Evolutionary conservation across 345 rosid species (phyloP), one percentile per base, ranked within the genome.

Genomic region (Eucalyptus viminalis): DNA sequence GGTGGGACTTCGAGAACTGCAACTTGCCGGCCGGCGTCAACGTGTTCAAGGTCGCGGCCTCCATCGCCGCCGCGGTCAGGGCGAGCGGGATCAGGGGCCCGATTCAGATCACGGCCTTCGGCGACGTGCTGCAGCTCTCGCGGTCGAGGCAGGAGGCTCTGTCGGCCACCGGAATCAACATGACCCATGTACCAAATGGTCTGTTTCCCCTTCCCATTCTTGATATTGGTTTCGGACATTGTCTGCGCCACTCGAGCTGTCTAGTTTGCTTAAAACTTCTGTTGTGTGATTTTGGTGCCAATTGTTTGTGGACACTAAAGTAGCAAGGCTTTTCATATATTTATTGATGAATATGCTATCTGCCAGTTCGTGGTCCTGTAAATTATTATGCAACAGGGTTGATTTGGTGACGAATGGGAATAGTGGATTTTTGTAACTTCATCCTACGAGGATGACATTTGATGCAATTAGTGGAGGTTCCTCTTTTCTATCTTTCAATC

Each of bases 1-100:
- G 99, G 99, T 98, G 98, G 98, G 98, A 97, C 92, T 96, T 98
- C 90, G 99, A 97, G 96, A 98, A 96, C 88, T 97, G 99, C 89
- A 16, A 87, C 89, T 37, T 94, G 49, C 98, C 98, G 44, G 90
- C 89, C 5, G 97, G 96, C 34, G 94, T 88, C 24, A 97, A 97
- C 87, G 97, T 92, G 9, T 94, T 91, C 90, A 95, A 89, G 90
- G 93, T 97, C 44, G 90, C 95, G 37, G 94, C 90, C 29, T 14
- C 83, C 83, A 95, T 98, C 90, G 92, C 97, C 4, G 90, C 94
- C 12, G 98, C 99, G 22, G 80, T 97, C 19, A 93, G 98, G 94
- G 87, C 88, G 51, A 92, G 88, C 86, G 98, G 97, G 60, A 96
- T 98, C 80, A 97, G 95, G 92, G 99, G 99, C 22, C 96, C 99